Evolutionary conservation across 257 asterid species (phyloP).

Genomic region (Vinca minor): DNA sequence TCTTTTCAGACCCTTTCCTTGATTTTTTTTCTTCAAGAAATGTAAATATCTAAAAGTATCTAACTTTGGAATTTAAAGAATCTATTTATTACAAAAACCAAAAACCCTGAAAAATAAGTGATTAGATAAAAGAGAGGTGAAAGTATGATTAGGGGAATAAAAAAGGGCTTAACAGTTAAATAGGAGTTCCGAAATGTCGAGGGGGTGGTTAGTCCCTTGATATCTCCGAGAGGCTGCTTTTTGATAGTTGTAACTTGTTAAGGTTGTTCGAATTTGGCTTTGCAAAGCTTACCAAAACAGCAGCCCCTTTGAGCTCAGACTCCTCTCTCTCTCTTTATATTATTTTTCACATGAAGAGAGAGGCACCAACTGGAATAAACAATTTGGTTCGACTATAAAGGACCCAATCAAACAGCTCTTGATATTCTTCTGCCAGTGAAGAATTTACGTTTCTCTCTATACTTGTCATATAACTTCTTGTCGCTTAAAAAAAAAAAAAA

Average conservation of each 20-base stretch:
- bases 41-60: background rate
- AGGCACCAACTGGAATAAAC: background rate
- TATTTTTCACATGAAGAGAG: background rate
- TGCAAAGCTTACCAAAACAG: constrained; percentile 7
- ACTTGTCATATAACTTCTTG: too few relatives aligned
- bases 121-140: background rate
- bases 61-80: constrained; percentile 4
- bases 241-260: background rate
- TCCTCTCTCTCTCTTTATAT: background rate
- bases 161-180: background rate
- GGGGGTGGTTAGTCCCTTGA: constrained; percentile 61
- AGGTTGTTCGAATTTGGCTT: background rate
- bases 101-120: background rate
- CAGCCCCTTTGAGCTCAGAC: constrained; percentile 5
- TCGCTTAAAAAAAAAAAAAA: too few relatives aligned
- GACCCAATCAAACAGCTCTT: too few relatives aligned
- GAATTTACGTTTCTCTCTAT: too few relatives aligned
- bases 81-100: background rate
- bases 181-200: constrained; percentile 49
- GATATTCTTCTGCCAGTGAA: too few relatives aligned
- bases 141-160: background rate
- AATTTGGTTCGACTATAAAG: background rate
- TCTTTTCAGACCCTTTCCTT: constrained; percentile 6
- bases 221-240: constrained; percentile 78
- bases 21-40: background rate